Conservation (phyloP, 2,329 filamentous ascomycete genomes). For the Didymella pinodella region DNA sequence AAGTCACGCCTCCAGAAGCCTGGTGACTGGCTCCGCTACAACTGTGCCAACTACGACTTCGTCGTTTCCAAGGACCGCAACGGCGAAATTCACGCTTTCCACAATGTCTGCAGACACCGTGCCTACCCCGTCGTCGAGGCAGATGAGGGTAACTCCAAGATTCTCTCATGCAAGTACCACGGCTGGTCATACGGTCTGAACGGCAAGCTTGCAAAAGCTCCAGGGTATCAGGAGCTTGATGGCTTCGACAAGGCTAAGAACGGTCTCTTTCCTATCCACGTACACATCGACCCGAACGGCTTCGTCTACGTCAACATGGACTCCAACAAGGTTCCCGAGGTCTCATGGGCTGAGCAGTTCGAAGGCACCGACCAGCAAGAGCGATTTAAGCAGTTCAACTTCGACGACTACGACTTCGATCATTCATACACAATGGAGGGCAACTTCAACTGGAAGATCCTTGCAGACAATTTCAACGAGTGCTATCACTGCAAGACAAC, state of each 20-base stretch:
- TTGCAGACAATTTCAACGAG: constrained; percentile 69
- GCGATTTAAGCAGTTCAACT: constrained; percentile 44
- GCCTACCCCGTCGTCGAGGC: constrained; percentile 54
- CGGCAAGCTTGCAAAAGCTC: constrained; percentile 56
- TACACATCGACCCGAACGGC: constrained; percentile 42
- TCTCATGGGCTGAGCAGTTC: constrained; percentile 44
- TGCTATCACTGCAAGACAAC: constrained; percentile 70
- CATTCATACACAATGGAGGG: constrained; percentile 46
- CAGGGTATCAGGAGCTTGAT: constrained; percentile 51
- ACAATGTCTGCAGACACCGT: constrained; percentile 57
- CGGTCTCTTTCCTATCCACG: constrained; percentile 47
- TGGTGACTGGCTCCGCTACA: constrained; percentile 65
- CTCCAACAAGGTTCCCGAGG: constrained; percentile 40
- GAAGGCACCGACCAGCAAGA: constrained; percentile 45
- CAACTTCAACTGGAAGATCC: constrained; percentile 47
- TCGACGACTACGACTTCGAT: constrained; percentile 58
- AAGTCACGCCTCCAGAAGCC: constrained; percentile 58
- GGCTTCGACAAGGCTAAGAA: constrained; percentile 53
- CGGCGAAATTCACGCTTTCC: constrained; percentile 52
- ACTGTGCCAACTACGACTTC: constrained; percentile 54
- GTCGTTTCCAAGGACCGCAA: constrained; percentile 50
- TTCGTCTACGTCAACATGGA: constrained; percentile 52
- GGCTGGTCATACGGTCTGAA: constrained; percentile 57
- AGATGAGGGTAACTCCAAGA: constrained; percentile 48
- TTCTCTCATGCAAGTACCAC: constrained; percentile 57